Percentiles rank a stretch among this genome's conserved stretches.
phyloP scores from a whole-genome alignment of 768 basidiomycete species.

The Hortiboletus campestris region DNA sequence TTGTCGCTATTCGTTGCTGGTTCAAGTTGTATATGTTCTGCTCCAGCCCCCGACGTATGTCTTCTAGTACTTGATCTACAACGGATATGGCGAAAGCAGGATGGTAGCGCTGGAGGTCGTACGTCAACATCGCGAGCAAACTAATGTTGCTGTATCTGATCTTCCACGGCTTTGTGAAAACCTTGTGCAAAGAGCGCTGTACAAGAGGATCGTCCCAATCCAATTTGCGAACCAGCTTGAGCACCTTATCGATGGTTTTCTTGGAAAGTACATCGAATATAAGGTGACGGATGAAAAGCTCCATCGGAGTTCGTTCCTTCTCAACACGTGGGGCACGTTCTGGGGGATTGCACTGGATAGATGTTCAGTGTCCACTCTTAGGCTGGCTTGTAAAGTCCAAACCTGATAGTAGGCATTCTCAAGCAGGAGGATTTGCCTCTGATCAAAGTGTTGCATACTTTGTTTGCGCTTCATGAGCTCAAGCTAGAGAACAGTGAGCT shows the following conservation, averaged over 20 bases:
- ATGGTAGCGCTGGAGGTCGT: slow-evolving; percentile 92
- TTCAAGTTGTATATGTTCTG: slow-evolving; percentile 94
- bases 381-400: background rate
- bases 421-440: slow-evolving; percentile 81
- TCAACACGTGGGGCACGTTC: slow-evolving; percentile 84
- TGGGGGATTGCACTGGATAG: slow-evolving; percentile 86
- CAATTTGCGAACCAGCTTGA: slow-evolving; percentile 88
- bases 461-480: slow-evolving; percentile 96
- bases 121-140: slow-evolving; percentile 90
- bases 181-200: slow-evolving; percentile 69
- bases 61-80: slow-evolving; percentile 93
- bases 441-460: slow-evolving; percentile 89
- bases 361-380: slow-evolving; percentile 10
- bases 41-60: slow-evolving; percentile 86
- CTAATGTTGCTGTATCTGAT: slow-evolving; percentile 89
- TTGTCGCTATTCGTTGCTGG: slow-evolving; percentile 85
- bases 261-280: slow-evolving; percentile 90
- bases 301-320: slow-evolving; percentile 81
- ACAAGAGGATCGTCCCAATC: slow-evolving; percentile 85
- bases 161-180: slow-evolving; percentile 99
- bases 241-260: slow-evolving; percentile 93
- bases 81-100: slow-evolving; percentile 84
- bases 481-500: slow-evolving; percentile 51
- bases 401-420: slow-evolving; percentile 99
- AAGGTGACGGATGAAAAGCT: slow-evolving; percentile 94